Conservation (phyloP, 2,329 filamentous ascomycete genomes). For the Sclerotinia borealis region DNA sequence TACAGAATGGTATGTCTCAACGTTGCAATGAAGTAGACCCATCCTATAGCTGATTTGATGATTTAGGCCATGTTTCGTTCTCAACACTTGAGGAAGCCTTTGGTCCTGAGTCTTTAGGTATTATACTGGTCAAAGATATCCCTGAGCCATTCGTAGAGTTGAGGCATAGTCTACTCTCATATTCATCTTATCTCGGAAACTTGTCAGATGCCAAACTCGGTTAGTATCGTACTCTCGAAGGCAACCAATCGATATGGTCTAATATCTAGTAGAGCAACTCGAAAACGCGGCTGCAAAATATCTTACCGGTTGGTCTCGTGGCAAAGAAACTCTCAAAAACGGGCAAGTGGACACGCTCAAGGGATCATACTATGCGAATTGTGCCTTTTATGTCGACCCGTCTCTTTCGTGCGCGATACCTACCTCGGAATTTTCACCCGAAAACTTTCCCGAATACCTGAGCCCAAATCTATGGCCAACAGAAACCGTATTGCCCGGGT, state of each 20-base stretch:
- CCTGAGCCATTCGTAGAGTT: constrained; percentile 66
- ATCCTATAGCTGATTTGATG: constrained; percentile 14
- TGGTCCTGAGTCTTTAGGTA: constrained; percentile 82
- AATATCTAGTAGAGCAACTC: constrained; percentile 41
- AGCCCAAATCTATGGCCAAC: constrained; percentile 85
- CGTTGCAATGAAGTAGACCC: not conserved
- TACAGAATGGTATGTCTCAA: constrained; percentile 46
- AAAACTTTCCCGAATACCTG: constrained; percentile 79
- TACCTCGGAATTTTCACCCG: constrained; percentile 48
- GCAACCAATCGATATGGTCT: constrained; percentile 10
- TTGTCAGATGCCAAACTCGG: constrained; percentile 66
- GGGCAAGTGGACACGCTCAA: constrained; percentile 75
- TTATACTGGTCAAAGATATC: constrained; percentile 86
- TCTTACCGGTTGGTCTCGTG: constrained; percentile 70
- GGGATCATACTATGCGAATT: constrained; percentile 80
- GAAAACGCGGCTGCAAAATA: constrained; percentile 58
- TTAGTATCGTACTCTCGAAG: constrained; percentile 35
- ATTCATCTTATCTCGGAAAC: constrained; percentile 83
- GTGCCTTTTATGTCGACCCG: constrained; percentile 67
- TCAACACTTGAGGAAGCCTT: constrained; percentile 72
- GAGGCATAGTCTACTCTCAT: constrained; percentile 70
- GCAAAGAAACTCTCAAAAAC: constrained; percentile 74
- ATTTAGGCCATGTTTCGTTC: constrained; percentile 59
- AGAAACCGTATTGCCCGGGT: constrained; percentile 63
- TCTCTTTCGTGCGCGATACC: constrained; percentile 56